phyloP scores from a whole-genome alignment of 1,139 yeast species.

The Geotrichum klebahnii region DNA sequence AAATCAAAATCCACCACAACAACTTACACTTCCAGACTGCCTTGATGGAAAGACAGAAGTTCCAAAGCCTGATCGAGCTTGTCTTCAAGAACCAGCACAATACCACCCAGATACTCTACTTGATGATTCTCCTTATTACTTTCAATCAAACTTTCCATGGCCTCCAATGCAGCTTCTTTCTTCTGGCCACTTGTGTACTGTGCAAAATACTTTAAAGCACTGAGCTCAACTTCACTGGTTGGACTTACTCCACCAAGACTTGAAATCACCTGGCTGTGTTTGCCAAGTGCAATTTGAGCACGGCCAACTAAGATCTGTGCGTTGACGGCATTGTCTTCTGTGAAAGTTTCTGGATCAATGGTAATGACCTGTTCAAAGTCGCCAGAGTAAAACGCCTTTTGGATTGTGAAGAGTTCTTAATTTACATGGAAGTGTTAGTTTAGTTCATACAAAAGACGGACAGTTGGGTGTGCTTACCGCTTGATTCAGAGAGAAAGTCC shows the following conservation, averaged over 20 bases:
- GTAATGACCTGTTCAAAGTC: conserved; percentile 38
- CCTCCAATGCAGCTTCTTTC: conserved; percentile 18
- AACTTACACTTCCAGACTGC: conserved; percentile 35
- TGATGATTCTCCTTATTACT: conserved; percentile 28
- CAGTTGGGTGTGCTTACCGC: conserved; percentile 6
- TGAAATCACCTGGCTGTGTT: conserved; percentile 34
- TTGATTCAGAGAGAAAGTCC: conserved; percentile 14
- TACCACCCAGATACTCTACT: conserved; percentile 39
- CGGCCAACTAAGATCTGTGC: conserved; percentile 38
- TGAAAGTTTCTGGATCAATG: conserved; percentile 30
- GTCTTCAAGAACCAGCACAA: conserved; percentile 35
- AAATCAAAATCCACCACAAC: too few species aligned
- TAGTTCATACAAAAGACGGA: background rate
- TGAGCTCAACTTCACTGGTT: conserved; percentile 22
- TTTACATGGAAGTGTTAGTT: background rate
- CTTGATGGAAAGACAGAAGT: conserved; percentile 34
- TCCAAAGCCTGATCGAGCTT: conserved; percentile 37
- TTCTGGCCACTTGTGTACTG: conserved; percentile 25
- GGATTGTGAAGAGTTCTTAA: conserved; percentile 37
- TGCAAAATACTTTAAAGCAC: conserved; percentile 33
- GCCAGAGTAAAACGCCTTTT: conserved; percentile 43
- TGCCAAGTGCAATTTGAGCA: conserved; percentile 39
- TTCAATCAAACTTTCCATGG: conserved; percentile 26
- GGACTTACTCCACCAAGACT: conserved; percentile 25
- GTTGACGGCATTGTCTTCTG: conserved; percentile 28